Evolutionary conservation across 768 basidiomycete genomes (phyloP).

Genomic region (Trametes cubensis): DNA sequence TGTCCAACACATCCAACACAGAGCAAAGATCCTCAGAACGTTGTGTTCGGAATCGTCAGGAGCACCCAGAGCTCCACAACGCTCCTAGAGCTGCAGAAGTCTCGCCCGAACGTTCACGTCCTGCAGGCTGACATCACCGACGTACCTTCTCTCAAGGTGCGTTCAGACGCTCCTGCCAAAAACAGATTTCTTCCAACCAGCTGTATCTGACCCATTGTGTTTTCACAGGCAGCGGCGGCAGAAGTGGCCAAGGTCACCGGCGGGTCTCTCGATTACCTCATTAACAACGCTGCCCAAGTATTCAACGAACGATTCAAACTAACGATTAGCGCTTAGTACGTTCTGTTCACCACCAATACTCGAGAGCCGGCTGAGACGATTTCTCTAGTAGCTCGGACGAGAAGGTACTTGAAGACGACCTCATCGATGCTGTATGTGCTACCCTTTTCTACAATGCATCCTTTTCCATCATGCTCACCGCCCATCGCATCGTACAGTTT

Average conservation of each 20-base stretch:
- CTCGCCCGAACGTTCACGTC: slow-evolving; percentile 36
- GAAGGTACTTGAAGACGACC: slow-evolving; percentile 30
- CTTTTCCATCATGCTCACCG: not conserved
- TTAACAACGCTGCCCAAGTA: slow-evolving; percentile 40
- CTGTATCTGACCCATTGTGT: not conserved
- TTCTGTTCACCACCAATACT: too few relatives aligned
- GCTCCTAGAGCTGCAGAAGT: slow-evolving; percentile 17
- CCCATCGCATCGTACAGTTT: slow-evolving; percentile 24
- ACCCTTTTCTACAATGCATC: not conserved
- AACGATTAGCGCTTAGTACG: slow-evolving; percentile 31
- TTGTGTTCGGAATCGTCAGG: slow-evolving; percentile 31
- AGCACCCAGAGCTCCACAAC: slow-evolving; percentile 18
- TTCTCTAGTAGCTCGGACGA: slow-evolving; percentile 18
- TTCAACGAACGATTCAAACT: slow-evolving; percentile 11
- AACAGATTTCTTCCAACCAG: too few relatives aligned
- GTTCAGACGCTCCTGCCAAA: too few relatives aligned
- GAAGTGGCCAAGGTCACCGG: slow-evolving; percentile 34
- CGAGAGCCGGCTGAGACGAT: too few relatives aligned
- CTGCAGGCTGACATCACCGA: slow-evolving; percentile 43
- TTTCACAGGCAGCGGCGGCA: slow-evolving; percentile 33
- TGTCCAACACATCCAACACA: too few relatives aligned
- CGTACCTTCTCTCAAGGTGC: slow-evolving; percentile 34
- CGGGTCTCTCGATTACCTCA: slow-evolving; percentile 40
- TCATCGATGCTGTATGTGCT: slow-evolving; percentile 26
- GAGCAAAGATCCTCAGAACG: slow-evolving; percentile 24